Base-by-base conservation (phyloP, 306 rosid species). In the Delonix regia region DNA sequence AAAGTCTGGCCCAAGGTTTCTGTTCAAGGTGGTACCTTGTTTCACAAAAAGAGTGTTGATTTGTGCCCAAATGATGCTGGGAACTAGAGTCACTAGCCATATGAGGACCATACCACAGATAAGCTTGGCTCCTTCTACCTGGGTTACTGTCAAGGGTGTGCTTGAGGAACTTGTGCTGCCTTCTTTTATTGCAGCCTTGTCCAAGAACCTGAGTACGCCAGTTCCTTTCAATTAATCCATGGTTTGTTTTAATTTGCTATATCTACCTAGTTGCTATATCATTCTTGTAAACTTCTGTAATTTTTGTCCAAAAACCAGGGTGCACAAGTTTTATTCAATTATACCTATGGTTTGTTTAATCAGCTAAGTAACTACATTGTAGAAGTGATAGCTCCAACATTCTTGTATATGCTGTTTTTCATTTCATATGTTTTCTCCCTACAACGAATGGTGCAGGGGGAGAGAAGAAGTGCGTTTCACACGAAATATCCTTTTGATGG, bases 101-200 rank as follows among this genome's bases (percentile, higher is more conserved):
- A 93, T 81, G 38, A 93, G 87, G 16, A 80, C 61, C 99, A 95
- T 90, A 14, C 91, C 83, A 69, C 88, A 71, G 41, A 91, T 82
- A 77, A 91, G 98, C 70, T 95, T 95, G 12, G 97, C 87, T 69
- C 89, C 93, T 77, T 95, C 98, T 19, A 95, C 98, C 87, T 95
- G 94, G 3, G 98, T 91, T 52, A 95, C 88, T 6, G 98, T 81
- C 81, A 97, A 48, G 45, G 87, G 87, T 36, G 57, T 77, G 41
- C 82, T 83, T 74, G 77, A 39, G 55, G 84, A 70, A 39, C 33
- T 72, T 30, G 10, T 41, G 28, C 55, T 33, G 18, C 64, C 71
- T 56, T 78, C 70, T 65, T 75, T 78, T 2, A 83, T 83, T n/a
- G 87, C 85, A 74, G 89, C 89, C 79, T 86, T 86, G 84, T 86